Percentiles rank a stretch among this genome's conserved stretches.
Evolutionary conservation across 1,284 basidiomycete species (phyloP).

Genomic region (Testicularia cyperi): DNA sequence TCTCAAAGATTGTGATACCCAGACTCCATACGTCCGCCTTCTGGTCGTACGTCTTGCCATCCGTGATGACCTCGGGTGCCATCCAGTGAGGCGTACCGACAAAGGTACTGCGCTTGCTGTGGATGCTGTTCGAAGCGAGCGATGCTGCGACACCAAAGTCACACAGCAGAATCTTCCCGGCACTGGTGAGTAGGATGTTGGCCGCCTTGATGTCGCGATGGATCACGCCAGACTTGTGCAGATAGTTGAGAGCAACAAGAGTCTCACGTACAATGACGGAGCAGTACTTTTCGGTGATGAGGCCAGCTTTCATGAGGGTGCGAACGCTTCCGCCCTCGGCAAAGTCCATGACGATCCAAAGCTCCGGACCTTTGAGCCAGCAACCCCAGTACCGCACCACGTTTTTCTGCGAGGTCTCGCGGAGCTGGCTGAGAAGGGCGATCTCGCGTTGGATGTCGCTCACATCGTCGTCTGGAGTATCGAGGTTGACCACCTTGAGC

Average conservation of each 20-base stretch:
- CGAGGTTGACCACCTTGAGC: constrained; percentile 97
- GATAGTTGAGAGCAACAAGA: constrained; percentile 36
- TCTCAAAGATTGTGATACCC: constrained; percentile 47
- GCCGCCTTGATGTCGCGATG: constrained; percentile 50
- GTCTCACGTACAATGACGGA: constrained; percentile 87
- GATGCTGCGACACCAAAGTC: constrained; percentile 68
- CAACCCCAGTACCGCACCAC: constrained; percentile 96
- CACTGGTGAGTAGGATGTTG: constrained; percentile 46
- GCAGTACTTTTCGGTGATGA: constrained; percentile 83
- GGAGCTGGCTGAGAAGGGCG: constrained; percentile 82
- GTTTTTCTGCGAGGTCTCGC: constrained; percentile 75
- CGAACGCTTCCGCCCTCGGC: constrained; percentile 93
- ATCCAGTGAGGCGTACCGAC: constrained; percentile 55
- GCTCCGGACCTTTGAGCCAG: constrained; percentile 86
- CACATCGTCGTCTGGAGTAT: constrained; percentile 87
- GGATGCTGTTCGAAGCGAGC: constrained; percentile 70
- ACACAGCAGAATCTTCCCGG: constrained; percentile 28
- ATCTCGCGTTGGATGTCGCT: constrained; percentile 96
- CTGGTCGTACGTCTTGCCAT: constrained; percentile 58
- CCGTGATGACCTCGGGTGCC: constrained; percentile 59
- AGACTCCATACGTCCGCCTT: constrained; percentile 49
- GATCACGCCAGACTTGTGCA: constrained; percentile 44
- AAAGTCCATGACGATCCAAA: constrained; percentile 99
- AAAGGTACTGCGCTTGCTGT: constrained; percentile 56
- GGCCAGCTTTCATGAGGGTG: constrained; percentile 76